Evolutionary conservation across 2,329 filamentous ascomycete genomes (phyloP), one percentile per base, ranked within the genome.

Genomic region (Ophiobolus disseminans): DNA sequence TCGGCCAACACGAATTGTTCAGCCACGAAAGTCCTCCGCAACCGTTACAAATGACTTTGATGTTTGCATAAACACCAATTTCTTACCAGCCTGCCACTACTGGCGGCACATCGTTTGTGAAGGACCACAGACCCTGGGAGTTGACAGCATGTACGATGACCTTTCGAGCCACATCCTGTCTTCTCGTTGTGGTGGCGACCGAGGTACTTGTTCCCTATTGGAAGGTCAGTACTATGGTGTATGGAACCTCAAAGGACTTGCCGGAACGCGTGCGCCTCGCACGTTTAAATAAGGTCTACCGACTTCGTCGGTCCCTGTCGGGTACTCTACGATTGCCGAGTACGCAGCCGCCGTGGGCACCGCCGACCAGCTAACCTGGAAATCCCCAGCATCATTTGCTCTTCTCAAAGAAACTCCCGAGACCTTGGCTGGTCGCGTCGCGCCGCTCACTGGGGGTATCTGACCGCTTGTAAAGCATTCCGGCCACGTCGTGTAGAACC

Each of bases 301-400:
- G 28, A 53, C 19, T 6, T 53, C 50, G 23, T 53, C 50, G 3
- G 34, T 53, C 2, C 46, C 50, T 14, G 40, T 50, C 6, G 46
- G 50, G 5, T 53, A 53, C 37, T 45, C 16, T 9, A 53, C 50
- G 22, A 53, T 53, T 4, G 45, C 46, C 7, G 50, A 53, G 21
- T 53, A 53, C n/a, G 45, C 50, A 17, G 25, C 36, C 6, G 46
- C 40, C 17, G 22, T 38, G 13, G 50, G 17, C 1, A 53, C 46
- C 16, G 44, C 19, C n/a, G 34, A 21, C 49, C 49, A 52, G 19
- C 19, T 48, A 6, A 43, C 49, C 16, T 17, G 7, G 19, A 45
- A 52, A 4, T 52, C 49, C 4, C 49, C 49, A 3, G 23, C 45
- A 44, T 48, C 34, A 11, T 44, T 52, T 13, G 23, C 28, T 16